Base-by-base conservation (phyloP, 2,329 filamentous ascomycete genomes). In the Calonectria multiphialidica region DNA sequence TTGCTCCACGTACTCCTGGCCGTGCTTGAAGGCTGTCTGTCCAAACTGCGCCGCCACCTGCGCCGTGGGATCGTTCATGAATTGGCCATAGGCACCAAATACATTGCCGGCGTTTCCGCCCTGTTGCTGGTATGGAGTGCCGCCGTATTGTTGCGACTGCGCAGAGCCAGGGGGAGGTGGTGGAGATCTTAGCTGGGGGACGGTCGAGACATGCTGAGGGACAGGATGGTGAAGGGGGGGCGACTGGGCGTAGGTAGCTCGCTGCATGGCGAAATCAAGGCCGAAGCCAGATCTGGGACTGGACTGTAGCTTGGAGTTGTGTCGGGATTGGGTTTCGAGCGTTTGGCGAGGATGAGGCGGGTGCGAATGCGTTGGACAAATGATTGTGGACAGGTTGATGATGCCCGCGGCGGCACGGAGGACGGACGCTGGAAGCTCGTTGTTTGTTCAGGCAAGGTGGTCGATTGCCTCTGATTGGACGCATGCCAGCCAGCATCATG, bases 141-240 rank as follows among this genome's bases (percentile, higher is more conserved):
- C 91, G 86, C 93, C 89, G 57, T 86, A 93, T 74, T 90, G 89
- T 77, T 92, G 90, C 42, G 91, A 90, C 81, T 94, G 93, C 70
- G 92, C 92, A 76, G 92, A 92, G 70, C 89, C 89, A 44, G 92
- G 90, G 64, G 95, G 96, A 73, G 95, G 94, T 71, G 94, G 96
- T 73, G 97, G 97, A 71, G 97, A 98, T 84, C 97, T 93, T 83
- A 99, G 92, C 87, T 98, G 97, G 53, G 97, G 97, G 62, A 99
- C 97, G 71, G 96, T 98, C 82, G 97, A 98, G 80, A 98, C 96
- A 89, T 99, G 97, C 85, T 99, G 97, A 74, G 97, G 97, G 71
- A 98, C 95, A 71, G 97, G 97, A 83, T 98, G 97, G 85, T 98
- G 97, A 79, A 98, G 92, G 77, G 96, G 96, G 82, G 96, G 96